A percentile compares a stretch with the other conserved stretches of the same genome.
These are phyloP conservation scores for Sporothrix dimorphospora DNA, from an alignment of 2,329 filamentous ascomycete genomes.

Conservation along the genomic window DNA sequence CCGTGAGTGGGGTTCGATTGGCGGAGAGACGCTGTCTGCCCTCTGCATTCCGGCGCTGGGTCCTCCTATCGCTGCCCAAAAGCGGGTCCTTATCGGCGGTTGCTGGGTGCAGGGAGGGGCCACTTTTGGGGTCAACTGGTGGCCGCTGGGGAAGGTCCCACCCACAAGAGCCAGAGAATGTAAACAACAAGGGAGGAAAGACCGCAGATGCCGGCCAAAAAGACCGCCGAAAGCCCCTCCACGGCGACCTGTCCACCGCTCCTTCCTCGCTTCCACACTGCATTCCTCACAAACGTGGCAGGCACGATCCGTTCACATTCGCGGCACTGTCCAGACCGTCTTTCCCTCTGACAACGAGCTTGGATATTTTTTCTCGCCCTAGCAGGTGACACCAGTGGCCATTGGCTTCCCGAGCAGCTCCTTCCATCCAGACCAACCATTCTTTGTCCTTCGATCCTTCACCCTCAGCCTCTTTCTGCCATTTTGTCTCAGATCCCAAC, in stretches of 20 bases:
- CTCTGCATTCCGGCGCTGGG: constrained; percentile 19
- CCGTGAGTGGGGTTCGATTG: constrained; percentile 17
- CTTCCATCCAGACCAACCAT: constrained; percentile 20
- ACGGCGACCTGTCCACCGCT: not conserved
- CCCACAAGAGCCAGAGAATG: constrained; percentile 10
- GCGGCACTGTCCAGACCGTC: not conserved
- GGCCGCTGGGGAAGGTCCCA: constrained; percentile 1
- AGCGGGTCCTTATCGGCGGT: constrained; percentile 25
- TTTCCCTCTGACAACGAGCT: constrained; percentile 27
- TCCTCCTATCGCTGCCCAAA: not conserved
- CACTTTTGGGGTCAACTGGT: constrained; percentile 6
- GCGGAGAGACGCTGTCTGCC: constrained; percentile 17
- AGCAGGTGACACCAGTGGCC: not conserved
- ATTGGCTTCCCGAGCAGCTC: not conserved
- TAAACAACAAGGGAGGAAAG: constrained; percentile 29
- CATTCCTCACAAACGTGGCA: constrained; percentile 21
- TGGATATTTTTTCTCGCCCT: constrained; percentile 6
- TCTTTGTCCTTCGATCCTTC: constrained; percentile 4
- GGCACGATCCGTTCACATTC: constrained; percentile 8
- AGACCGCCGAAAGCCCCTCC: not conserved
- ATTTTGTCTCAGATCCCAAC: constrained; percentile 23
- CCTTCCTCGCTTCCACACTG: constrained; percentile 7
- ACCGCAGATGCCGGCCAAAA: not conserved
- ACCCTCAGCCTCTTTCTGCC: constrained; percentile 2
- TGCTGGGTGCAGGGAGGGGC: constrained; percentile 29